Evolutionary conservation across 2,329 filamentous ascomycete species (phyloP).

Genomic region (Gnomoniopsis sp.): DNA sequence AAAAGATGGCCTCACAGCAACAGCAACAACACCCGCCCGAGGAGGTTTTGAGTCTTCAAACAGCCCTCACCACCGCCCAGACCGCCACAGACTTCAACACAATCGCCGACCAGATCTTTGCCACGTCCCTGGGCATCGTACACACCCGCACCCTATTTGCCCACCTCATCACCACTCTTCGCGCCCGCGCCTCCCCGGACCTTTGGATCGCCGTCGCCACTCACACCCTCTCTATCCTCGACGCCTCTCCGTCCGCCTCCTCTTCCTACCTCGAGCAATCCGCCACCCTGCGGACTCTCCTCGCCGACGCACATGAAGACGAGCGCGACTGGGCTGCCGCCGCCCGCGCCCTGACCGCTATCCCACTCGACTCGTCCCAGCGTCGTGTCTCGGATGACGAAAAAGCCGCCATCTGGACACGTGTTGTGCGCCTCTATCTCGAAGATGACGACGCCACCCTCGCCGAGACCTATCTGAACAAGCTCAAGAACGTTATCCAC

Average conservation of each 20-base stretch:
- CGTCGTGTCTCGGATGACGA: constrained; percentile 78
- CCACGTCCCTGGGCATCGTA: constrained; percentile 71
- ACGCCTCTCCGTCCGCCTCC: constrained; percentile 49
- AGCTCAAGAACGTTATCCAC: constrained; percentile 89
- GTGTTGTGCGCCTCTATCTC: constrained; percentile 89
- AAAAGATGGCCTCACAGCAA: no score
- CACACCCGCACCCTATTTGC: constrained; percentile 67
- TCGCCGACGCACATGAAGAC: constrained; percentile 79
- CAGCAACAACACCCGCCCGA: constrained; percentile 8
- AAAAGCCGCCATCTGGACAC: constrained; percentile 83
- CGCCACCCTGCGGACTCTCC: constrained; percentile 71
- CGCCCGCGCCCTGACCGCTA: constrained; percentile 74
- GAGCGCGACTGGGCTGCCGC: constrained; percentile 78
- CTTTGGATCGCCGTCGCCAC: constrained; percentile 73
- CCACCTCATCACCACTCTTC: constrained; percentile 62
- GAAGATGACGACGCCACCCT: constrained; percentile 87
- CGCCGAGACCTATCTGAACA: constrained; percentile 87
- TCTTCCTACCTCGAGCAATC: constrained; percentile 82
- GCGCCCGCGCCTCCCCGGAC: constrained; percentile 56
- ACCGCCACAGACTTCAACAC: constrained; percentile 57
- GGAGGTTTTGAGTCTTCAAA: constrained; percentile 12
- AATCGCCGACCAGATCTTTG: constrained; percentile 65
- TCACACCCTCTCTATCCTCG: constrained; percentile 66
- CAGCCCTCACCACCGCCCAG: constrained; percentile 9
- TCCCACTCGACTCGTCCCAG: constrained; percentile 86